Evolutionary conservation across 1,284 basidiomycete genomes (phyloP).

Genomic region (Boletus sp.): DNA sequence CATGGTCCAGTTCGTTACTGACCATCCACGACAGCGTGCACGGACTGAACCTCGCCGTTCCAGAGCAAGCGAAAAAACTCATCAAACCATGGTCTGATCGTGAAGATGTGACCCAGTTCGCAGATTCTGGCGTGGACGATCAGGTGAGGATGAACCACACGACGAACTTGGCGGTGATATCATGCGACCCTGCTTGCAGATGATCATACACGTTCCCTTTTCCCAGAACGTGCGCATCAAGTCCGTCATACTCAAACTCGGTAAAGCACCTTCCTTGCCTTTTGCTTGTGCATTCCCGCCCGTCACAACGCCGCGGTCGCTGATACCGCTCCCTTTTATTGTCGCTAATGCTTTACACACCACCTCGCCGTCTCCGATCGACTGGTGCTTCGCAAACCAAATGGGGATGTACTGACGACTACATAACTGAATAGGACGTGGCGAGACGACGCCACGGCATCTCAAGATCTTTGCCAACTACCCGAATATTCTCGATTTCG

Average conservation of each 20-base stretch:
- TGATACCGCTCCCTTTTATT: conserved; percentile 11
- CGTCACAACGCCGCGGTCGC: conserved; percentile 5
- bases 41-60: conserved; percentile 71
- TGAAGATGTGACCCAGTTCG: conserved; percentile 60
- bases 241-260: conserved; percentile 69
- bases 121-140: conserved; percentile 75
- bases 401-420: conserved; percentile 6
- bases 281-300: conserved; percentile 6
- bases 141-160: conserved; percentile 49
- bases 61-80: conserved; percentile 68
- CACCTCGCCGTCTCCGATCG: conserved; percentile 7
- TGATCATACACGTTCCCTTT: conserved; percentile 80
- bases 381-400: conserved; percentile 4
- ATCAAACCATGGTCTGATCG: conserved; percentile 80
- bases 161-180: conserved; percentile 6
- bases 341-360: conserved; percentile 8
- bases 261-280: conserved; percentile 35
- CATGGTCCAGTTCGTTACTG: conserved; percentile 7
- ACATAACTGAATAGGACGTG: conserved; percentile 48
- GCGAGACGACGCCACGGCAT: conserved; percentile 62
- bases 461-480: conserved; percentile 69
- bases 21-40: conserved; percentile 53
- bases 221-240: conserved; percentile 70
- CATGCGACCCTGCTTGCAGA: conserved; percentile 37
- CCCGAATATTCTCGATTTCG: conserved; percentile 71